Conservation (phyloP, 352 stramenopile genomes). For the Elongisporangium anandrum region DNA sequence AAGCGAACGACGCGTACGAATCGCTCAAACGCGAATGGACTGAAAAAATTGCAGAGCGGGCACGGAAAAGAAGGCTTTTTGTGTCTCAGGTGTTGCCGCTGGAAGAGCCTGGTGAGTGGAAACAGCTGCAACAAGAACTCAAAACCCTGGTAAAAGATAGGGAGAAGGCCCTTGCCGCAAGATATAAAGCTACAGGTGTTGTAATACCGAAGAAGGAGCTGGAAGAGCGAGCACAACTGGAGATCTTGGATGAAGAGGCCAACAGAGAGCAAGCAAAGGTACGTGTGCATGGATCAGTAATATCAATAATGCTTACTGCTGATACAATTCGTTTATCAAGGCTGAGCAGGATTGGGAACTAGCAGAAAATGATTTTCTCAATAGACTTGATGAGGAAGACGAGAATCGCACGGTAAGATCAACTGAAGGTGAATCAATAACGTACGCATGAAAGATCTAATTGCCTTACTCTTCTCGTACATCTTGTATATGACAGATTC, state of each 20-base stretch:
- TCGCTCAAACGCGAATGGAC: constrained; percentile 42
- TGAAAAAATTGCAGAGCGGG: constrained; percentile 22
- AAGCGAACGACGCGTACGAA: constrained; percentile 30
- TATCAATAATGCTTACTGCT: not conserved
- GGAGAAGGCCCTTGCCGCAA: constrained; percentile 30
- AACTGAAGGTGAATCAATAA: constrained; percentile 34
- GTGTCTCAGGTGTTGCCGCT: constrained; percentile 45
- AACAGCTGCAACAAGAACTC: constrained; percentile 34
- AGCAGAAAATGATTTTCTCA: constrained; percentile 46
- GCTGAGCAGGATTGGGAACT: constrained; percentile 45
- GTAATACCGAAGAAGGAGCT: constrained; percentile 38
- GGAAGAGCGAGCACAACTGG: constrained; percentile 43
- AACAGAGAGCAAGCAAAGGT: constrained; percentile 38
- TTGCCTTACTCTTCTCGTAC: too few species aligned
- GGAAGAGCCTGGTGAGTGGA: constrained; percentile 51
- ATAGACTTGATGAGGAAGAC: constrained; percentile 36
- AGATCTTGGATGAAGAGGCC: constrained; percentile 45
- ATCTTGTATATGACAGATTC: too few species aligned
- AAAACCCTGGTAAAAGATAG: constrained; percentile 23
- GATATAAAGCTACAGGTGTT: constrained; percentile 44
- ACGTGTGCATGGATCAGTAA: not conserved
- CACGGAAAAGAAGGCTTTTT: constrained; percentile 20
- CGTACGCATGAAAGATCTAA: constrained; percentile 49
- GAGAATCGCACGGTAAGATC: constrained; percentile 37
- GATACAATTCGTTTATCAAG: constrained; percentile 6